Evolutionary conservation across 257 asterid genomes (phyloP), one percentile per base, ranked within the genome.

Genomic region (Solanum pennellii): DNA sequence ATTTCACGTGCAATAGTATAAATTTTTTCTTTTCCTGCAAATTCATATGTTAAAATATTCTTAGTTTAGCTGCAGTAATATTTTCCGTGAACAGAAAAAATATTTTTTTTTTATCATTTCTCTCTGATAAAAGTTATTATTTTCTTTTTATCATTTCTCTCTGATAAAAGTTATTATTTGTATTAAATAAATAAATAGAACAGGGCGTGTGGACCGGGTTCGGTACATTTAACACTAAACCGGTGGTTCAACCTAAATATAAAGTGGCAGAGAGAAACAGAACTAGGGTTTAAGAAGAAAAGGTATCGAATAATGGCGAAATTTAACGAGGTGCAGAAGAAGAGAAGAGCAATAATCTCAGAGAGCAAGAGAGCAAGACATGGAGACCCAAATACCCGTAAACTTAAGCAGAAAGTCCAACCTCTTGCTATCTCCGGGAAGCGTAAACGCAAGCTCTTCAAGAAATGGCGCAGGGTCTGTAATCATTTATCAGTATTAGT

Each of bases 381-480:
- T 86, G 98, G 98, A 0, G 97, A 95, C 39, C 93, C 96, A 1
- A 18, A 23, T 47, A 83, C 94, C 27, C 92, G 93, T 49, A 95
- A 91, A 88, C 95, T 95, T 11, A 96, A 85, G 37, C 96, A 89
- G 91, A 93, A 75, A 66, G 35, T 86, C 9, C 95, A 93, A 29
- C 93, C 94, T 0, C 87, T 83, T 41, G 91, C 98, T 82, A 33
- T 95, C 89, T 95, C 98, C 88, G 98, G 98, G 89, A 95, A 95
- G 94, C 98, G 98, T 49, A 89, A 94, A 90, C 98, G 95, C 91
- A 95, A 95, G 93, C 89, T 93, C 86, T 90, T 92, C 59, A 94
- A 92, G 87, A 95, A 94, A 92, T 92, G 97, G 96, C 97, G 98
- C 73, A 93, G 96, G 98, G 98, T 95, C 20, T 29, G 93, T 91